Evolutionary conservation across 2,329 filamentous ascomycete species (phyloP).

Genomic region (Aspergillus brasiliensis): DNA sequence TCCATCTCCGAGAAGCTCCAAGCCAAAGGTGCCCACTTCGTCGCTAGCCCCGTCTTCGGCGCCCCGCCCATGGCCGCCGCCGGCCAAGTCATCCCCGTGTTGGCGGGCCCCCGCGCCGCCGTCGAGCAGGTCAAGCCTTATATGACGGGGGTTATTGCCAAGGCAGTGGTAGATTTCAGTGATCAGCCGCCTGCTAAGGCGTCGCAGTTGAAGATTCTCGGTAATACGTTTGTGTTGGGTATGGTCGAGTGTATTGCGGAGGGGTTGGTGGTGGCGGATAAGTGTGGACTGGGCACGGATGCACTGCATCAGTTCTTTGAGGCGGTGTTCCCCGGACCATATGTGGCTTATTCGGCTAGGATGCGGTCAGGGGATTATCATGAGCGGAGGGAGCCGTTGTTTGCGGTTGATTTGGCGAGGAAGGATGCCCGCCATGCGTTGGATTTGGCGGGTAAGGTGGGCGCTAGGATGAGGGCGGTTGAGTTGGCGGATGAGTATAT

Average conservation of each 20-base stretch:
- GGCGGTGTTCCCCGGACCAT: constrained; percentile 2
- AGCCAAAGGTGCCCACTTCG: neutral
- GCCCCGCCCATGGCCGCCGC: neutral
- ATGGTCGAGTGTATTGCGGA: neutral
- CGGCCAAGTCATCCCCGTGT: neutral
- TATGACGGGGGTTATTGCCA: neutral
- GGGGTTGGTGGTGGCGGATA: constrained; percentile 5
- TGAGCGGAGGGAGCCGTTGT: neutral
- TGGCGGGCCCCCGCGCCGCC: neutral
- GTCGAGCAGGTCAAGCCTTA: neutral
- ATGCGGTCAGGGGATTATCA: constrained; percentile 3
- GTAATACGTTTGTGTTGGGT: constrained; percentile 1
- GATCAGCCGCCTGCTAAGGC: neutral
- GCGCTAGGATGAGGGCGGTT: neutral
- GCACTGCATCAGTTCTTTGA: constrained; percentile 1
- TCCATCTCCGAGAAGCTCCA: neutral
- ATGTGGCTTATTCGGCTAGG: constrained; percentile 1
- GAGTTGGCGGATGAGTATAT: constrained; percentile 8
- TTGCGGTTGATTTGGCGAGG: neutral
- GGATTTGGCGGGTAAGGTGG: neutral
- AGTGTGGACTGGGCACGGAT: constrained; percentile 12
- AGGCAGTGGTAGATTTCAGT: neutral
- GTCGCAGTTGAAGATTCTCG: constrained; percentile 1
- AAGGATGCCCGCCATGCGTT: constrained; percentile 6
- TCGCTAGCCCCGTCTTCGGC: constrained; percentile 4